A percentile compares a stretch with the other conserved stretches of the same genome.
phyloP scores from a whole-genome alignment of 768 basidiomycete genomes.

The Fomitopsis serialis region DNA sequence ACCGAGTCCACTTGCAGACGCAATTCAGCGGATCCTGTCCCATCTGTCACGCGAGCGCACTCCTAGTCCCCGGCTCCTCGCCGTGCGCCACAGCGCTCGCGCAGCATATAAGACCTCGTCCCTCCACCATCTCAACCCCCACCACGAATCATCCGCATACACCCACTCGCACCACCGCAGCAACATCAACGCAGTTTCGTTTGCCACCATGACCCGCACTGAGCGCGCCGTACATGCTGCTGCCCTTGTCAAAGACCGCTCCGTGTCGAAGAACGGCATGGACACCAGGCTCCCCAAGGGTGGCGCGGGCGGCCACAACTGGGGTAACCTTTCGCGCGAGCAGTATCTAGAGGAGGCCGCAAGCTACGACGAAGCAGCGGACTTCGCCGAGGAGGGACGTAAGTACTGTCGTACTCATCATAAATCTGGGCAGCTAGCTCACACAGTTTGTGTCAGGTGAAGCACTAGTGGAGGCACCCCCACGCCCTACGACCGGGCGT shows the following conservation, averaged over 20 bases:
- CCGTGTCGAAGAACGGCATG: slow-evolving; percentile 71
- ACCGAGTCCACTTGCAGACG: not conserved
- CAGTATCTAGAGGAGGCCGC: slow-evolving; percentile 53
- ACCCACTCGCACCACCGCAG: not conserved
- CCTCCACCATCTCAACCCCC: not conserved
- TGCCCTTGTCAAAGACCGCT: slow-evolving; percentile 72
- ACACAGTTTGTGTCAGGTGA: not conserved
- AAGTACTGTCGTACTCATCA: slow-evolving; percentile 4
- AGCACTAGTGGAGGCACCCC: not conserved
- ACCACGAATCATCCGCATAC: not conserved
- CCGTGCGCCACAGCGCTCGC: slow-evolving; percentile 3
- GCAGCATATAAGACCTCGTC: slow-evolving; percentile 2
- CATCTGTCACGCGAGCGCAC: slow-evolving; percentile 1
- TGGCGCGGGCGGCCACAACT: slow-evolving; percentile 81
- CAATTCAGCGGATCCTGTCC: slow-evolving; percentile 3
- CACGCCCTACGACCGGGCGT: slow-evolving; percentile 10
- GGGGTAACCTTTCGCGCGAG: slow-evolving; percentile 72
- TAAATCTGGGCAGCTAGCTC: not conserved
- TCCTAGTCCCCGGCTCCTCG: not conserved
- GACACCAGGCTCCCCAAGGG: slow-evolving; percentile 70
- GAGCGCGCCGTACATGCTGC: slow-evolving; percentile 66
- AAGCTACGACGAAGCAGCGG: slow-evolving; percentile 49
- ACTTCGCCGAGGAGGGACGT: slow-evolving; percentile 29
- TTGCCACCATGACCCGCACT: slow-evolving; percentile 68
- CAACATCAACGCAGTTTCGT: slow-evolving; percentile 6